A percentile compares a stretch with the other conserved stretches of the same genome.
These are phyloP conservation scores for Kwoniella sp. DNA, from an alignment of 768 basidiomycete species.

Conservation along the genomic window DNA sequence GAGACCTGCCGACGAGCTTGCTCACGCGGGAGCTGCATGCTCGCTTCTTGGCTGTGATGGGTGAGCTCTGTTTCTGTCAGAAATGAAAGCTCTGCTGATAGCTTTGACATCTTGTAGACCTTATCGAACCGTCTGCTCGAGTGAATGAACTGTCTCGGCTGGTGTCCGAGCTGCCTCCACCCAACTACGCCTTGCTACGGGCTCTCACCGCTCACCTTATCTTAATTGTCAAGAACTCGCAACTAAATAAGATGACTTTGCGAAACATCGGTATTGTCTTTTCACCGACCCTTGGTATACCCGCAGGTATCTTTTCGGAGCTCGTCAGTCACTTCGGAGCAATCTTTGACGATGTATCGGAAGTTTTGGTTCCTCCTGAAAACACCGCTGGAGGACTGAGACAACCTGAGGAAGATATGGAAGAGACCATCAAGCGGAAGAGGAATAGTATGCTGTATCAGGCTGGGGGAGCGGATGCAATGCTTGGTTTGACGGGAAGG, in stretches of 20 bases:
- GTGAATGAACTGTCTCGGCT: conserved; percentile 83
- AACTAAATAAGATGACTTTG: conserved; percentile 96
- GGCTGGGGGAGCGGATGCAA: conserved; percentile 41
- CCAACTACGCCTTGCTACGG: conserved; percentile 90
- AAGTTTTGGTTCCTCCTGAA: neutral
- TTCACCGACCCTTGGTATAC: conserved; percentile 94
- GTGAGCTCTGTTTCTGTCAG: conserved; percentile 60
- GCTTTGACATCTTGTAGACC: conserved; percentile 67
- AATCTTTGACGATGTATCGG: conserved; percentile 68
- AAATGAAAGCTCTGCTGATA: neutral
- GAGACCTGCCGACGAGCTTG: conserved; percentile 89
- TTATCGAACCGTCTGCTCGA: conserved; percentile 82
- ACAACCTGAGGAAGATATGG: conserved; percentile 16
- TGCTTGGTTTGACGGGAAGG: conserved; percentile 45
- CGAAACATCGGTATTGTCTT: conserved; percentile 98
- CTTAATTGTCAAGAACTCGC: conserved; percentile 85
- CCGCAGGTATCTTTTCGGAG: conserved; percentile 93
- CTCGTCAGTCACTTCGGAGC: conserved; percentile 92
- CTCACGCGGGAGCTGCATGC: conserved; percentile 89
- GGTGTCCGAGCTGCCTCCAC: conserved; percentile 81
- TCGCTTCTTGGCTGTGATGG: conserved; percentile 87
- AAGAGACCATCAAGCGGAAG: conserved; percentile 41
- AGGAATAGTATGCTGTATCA: conserved; percentile 51
- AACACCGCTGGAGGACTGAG: neutral
- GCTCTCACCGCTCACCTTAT: conserved; percentile 94